Conservation (phyloP, 2,329 filamentous ascomycete species). For the Fusarium nanum region DNA sequence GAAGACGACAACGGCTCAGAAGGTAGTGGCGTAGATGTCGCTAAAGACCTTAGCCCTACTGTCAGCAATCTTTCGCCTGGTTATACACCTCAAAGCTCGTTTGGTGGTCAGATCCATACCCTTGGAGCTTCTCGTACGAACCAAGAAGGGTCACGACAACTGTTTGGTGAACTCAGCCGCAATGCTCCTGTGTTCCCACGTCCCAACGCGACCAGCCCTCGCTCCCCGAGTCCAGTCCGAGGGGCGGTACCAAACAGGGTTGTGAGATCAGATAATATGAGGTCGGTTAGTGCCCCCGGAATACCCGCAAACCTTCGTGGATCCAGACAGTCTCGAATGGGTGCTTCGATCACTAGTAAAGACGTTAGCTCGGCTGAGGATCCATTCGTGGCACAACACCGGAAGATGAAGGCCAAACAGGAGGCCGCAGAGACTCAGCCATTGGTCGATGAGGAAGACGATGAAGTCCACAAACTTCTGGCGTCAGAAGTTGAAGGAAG, state of each 20-base stretch:
- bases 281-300: constrained; percentile 71
- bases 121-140: constrained; percentile 52
- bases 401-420: constrained; percentile 64
- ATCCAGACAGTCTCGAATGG: constrained; percentile 53
- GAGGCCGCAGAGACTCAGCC: constrained; percentile 68
- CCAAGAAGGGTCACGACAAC: constrained; percentile 56
- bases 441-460: constrained; percentile 76
- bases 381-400: constrained; percentile 62
- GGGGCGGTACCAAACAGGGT: constrained; percentile 65
- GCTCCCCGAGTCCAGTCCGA: constrained; percentile 79
- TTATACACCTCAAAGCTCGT: constrained; percentile 69
- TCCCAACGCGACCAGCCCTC: constrained; percentile 67
- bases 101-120: constrained; percentile 59
- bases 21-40: constrained; percentile 73
- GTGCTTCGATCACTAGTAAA: constrained; percentile 55
- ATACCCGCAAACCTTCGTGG: constrained; percentile 67
- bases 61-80: constrained; percentile 60
- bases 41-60: constrained; percentile 70
- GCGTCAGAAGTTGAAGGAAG: constrained; percentile 70
- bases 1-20: constrained; percentile 64
- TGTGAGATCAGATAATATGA: constrained; percentile 60
- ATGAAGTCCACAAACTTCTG: constrained; percentile 72
- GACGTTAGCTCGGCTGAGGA: constrained; percentile 56
- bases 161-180: constrained; percentile 67
- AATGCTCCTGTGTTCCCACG: constrained; percentile 67